phyloP scores from a whole-genome alignment of 2,329 filamentous ascomycete genomes.

The Ophiognomonia clavigignenti-juglandacearum region DNA sequence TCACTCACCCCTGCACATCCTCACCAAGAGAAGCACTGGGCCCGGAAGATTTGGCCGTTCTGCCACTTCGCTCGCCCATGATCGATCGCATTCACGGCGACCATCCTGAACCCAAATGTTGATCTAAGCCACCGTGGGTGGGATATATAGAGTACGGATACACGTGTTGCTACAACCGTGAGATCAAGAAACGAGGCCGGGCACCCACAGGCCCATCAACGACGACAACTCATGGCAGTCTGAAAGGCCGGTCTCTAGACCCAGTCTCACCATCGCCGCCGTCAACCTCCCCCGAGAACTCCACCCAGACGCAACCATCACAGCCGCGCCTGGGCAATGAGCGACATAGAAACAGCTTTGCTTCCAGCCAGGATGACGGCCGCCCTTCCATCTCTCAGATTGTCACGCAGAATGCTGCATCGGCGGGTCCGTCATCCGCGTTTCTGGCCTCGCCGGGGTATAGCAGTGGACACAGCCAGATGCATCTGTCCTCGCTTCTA shows the following conservation, averaged over 20 bases:
- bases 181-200: constrained; percentile 33
- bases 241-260: constrained; percentile 1
- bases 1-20: neutral
- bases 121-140: neutral
- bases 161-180: constrained; percentile 31
- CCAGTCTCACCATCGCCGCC: constrained; percentile 11
- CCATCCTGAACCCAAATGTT: neutral
- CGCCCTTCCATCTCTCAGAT: constrained; percentile 3
- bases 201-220: constrained; percentile 18
- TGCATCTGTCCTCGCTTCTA: constrained; percentile 18
- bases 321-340: constrained; percentile 3
- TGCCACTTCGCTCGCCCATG: neutral
- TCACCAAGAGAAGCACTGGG: neutral
- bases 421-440: neutral
- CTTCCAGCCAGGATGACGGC: constrained; percentile 1
- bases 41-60: neutral
- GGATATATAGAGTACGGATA: constrained; percentile 30
- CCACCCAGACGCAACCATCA: neutral
- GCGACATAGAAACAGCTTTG: constrained; percentile 4
- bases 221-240: neutral
- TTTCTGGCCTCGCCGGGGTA: constrained; percentile 12
- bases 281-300: constrained; percentile 13
- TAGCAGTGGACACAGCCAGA: constrained; percentile 9
- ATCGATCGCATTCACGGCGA: neutral
- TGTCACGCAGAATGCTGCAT: constrained; percentile 2